Evolutionary conservation across 2,329 filamentous ascomycete genomes (phyloP), one percentile per base, ranked within the genome.

Genomic region (Colletotrichum tropicale): DNA sequence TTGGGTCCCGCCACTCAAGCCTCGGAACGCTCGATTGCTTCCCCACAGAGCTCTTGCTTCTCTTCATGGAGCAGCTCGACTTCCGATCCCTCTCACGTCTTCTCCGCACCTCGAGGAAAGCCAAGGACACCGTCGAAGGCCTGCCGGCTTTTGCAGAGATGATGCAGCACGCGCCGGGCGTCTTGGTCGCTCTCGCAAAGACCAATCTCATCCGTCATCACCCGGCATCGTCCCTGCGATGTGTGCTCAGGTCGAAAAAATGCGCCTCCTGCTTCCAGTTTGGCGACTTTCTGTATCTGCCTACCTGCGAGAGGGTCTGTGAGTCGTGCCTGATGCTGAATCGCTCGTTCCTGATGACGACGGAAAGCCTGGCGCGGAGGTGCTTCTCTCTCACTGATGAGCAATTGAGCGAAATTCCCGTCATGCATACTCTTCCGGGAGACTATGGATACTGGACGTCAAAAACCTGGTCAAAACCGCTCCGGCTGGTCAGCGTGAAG

Each of bases 101-200:
- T 62, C 81, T 81, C 16, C 77, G 73, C 43, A 76, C 77, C n/a
- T 82, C 78, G 21, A 24, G 78, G 24, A 67, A 78, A 58, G 81
- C 78, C 10, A 82, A 80, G 36, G 73, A 71, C 26, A 62, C 81
- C 2, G 76, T 84, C 16, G 79, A 82, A 36, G 70, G 76, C 15
- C 80, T 84, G 8, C 80, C 83, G 3, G 79, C 85, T n/a, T 83
- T 85, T 34, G 87, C 84, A 83, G 84, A 86, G 38, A 80, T 84
- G 43, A 84, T 86, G 43, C 86, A 87, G 78, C 89, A 83, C 69
- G 83, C 81, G 6, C 82, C 80, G n/a, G 70, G 74, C 34, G 68
- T 79, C n/a, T 58, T 84, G 66, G 67, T 60, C 5, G 80, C 78
- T n/a, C 72, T 83, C 52, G 76, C 76, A 18, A 71, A 77, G 62